Percentiles rank a stretch among this genome's conserved stretches.
Evolutionary conservation across 345 rosid species (phyloP).

Genomic region (Mallotus nudiflorus): DNA sequence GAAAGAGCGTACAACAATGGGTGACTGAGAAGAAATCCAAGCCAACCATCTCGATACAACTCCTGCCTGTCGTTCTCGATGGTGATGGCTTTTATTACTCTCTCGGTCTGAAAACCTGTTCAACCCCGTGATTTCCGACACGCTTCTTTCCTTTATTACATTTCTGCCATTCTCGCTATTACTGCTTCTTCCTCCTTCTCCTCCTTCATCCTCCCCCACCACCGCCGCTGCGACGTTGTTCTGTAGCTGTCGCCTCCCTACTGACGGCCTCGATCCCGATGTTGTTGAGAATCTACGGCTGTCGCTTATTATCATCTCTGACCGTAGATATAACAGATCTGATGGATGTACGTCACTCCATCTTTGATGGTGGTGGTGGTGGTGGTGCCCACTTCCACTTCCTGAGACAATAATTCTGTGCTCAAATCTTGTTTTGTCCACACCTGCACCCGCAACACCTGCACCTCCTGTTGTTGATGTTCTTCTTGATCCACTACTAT

Average conservation of each 20-base stretch:
- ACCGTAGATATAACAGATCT: slow-evolving; percentile 64
- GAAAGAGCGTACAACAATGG: slow-evolving; percentile 21
- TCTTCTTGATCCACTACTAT: not conserved
- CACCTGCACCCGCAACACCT: not conserved
- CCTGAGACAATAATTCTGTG: slow-evolving; percentile 73
- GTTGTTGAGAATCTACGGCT: slow-evolving; percentile 35
- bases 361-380: slow-evolving; percentile 34
- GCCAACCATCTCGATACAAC: slow-evolving; percentile 42
- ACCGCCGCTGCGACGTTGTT: not conserved
- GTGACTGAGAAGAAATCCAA: slow-evolving; percentile 22
- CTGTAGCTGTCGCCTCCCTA: slow-evolving; percentile 6
- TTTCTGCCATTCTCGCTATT: slow-evolving; percentile 33
- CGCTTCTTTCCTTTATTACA: slow-evolving; percentile 62
- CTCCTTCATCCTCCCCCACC: too few relatives aligned
- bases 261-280: slow-evolving; percentile 14
- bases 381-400: slow-evolving; percentile 7
- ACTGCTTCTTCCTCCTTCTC: too few relatives aligned
- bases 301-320: slow-evolving; percentile 69
- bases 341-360: slow-evolving; percentile 88
- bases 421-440: slow-evolving; percentile 42
- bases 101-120: slow-evolving; percentile 48
- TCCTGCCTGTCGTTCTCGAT: slow-evolving; percentile 48
- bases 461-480: not conserved
- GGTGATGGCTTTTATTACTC: slow-evolving; percentile 19
- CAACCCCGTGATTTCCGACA: slow-evolving; percentile 75